Evolutionary conservation across 129 eudicot species (phyloP), one percentile per base, ranked within the genome.

Genomic region (Ambrosia artemisiifolia): DNA sequence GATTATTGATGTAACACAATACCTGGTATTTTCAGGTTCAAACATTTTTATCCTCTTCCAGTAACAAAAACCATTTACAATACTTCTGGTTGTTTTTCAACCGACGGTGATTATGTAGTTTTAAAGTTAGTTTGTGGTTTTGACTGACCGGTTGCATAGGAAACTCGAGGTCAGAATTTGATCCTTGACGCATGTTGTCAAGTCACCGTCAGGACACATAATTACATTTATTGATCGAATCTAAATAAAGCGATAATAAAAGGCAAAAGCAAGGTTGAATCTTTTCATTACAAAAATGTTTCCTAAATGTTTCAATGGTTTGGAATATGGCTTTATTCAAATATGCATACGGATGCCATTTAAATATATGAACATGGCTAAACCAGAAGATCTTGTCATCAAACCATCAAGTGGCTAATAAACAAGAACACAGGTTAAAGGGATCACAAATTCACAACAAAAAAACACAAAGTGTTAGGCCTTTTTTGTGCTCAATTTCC

Each of bases 321-420:
- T 8, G 65, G 71, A 62, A 33, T 69, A 81, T 73, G 80, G 77
- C 83, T 84, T 73, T 85, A 85, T 85, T 85, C 75, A 73, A 72
- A 65, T 63, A 50, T 77, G 74, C 80, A 67, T 49, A 54, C 66
- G 70, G 1, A 75, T 83, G 70, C 80, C 74, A 59, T 80, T 80
- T 62, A 73, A 63, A 63, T 78, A 78, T 85, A 84, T 79, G 83
- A 84, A 85, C 86, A 79, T 67, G 59, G 17, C 56, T 63, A 42
- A 65, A 24, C 59, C 78, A 13, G 67, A 63, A 53, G 78, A 77
- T 63, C 78, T 67, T 67, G 38, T 66, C 70, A 30, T 60, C 63
- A 75, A 66, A 62, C 68, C 75, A 42, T 40, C 70, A 28, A 47
- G 51, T 53, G 65, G 51, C 65, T 68, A 47, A 87, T 68, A 47